Evolutionary conservation across 2,329 filamentous ascomycete genomes (phyloP).

Genomic region (Aureobasidium sp.): DNA sequence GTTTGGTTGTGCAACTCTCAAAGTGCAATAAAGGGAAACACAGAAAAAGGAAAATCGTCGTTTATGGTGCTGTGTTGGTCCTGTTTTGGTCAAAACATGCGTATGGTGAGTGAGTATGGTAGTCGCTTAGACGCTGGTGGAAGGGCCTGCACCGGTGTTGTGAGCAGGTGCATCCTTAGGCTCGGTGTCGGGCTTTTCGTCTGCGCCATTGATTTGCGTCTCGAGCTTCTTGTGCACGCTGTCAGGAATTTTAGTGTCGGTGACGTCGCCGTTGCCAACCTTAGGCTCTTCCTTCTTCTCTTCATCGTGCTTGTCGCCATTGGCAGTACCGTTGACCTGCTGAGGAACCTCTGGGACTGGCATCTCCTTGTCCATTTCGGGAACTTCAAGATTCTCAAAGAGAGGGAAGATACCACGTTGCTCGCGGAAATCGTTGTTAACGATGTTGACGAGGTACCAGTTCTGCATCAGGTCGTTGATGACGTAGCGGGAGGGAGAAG

Average conservation of each 20-base stretch:
- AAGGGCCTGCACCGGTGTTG: slow-evolving; percentile 10
- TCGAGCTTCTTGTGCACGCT: slow-evolving; percentile 10
- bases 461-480: slow-evolving; percentile 78
- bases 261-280: not conserved
- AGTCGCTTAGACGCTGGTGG: not conserved
- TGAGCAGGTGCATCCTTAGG: slow-evolving; percentile 3
- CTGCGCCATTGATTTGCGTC: not conserved
- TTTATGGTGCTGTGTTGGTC: not conserved
- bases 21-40: not conserved
- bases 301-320: slow-evolving; percentile 2
- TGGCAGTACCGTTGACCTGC: not conserved
- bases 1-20: slow-evolving; percentile 1
- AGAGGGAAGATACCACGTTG: slow-evolving; percentile 73
- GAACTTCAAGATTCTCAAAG: slow-evolving; percentile 68
- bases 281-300: not conserved
- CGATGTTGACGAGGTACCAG: slow-evolving; percentile 94
- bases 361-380: slow-evolving; percentile 47
- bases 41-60: not conserved
- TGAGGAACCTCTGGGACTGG: not conserved
- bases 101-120: not conserved
- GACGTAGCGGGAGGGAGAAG: slow-evolving; percentile 67
- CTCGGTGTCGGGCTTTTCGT: not conserved
- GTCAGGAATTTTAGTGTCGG: slow-evolving; percentile 6
- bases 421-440: slow-evolving; percentile 96
- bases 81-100: not conserved